Percentiles rank a stretch among this genome's conserved stretches.
Evolutionary conservation across 768 basidiomycete species (phyloP).

Genomic region (Sarcomyxa edulis): DNA sequence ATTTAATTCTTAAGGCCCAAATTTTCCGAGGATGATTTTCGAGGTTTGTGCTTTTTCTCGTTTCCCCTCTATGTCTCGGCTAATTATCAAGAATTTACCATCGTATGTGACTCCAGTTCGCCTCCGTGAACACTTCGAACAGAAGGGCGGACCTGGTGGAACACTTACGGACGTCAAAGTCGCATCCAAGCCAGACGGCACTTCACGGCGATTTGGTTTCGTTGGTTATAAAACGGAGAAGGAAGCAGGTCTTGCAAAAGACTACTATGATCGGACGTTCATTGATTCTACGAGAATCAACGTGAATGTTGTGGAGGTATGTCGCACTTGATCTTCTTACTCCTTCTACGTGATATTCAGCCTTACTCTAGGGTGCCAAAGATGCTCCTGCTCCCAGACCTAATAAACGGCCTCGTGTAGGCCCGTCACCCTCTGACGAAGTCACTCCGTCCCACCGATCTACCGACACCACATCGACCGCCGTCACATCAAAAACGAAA

Average conservation of each 20-base stretch:
- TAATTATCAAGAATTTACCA: conserved; percentile 81
- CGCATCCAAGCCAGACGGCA: conserved; percentile 70
- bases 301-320: conserved; percentile 74
- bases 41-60: background rate
- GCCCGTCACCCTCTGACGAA: conserved; percentile 19
- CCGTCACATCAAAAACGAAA: conserved; percentile 16
- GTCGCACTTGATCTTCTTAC: conserved; percentile 23
- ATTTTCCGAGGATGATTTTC: background rate
- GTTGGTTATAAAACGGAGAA: conserved; percentile 80
- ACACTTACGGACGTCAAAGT: conserved; percentile 86
- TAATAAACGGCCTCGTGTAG: conserved; percentile 61
- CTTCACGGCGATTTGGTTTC: conserved; percentile 86
- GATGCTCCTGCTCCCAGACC: conserved; percentile 65
- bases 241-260: conserved; percentile 69
- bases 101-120: conserved; percentile 57
- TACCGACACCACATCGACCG: conserved; percentile 4
- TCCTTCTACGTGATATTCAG: conserved; percentile 5
- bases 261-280: conserved; percentile 85
- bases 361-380: conserved; percentile 54
- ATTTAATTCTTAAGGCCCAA: conserved; percentile 1
- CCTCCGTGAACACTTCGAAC: conserved; percentile 65
- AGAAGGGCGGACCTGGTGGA: conserved; percentile 53
- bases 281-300: conserved; percentile 74
- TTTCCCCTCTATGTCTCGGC: conserved; percentile 60
- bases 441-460: background rate